Evolutionary conservation across 2,329 filamentous ascomycete genomes (phyloP).

Genomic region (Aspergillus fumigatiaffinis): DNA sequence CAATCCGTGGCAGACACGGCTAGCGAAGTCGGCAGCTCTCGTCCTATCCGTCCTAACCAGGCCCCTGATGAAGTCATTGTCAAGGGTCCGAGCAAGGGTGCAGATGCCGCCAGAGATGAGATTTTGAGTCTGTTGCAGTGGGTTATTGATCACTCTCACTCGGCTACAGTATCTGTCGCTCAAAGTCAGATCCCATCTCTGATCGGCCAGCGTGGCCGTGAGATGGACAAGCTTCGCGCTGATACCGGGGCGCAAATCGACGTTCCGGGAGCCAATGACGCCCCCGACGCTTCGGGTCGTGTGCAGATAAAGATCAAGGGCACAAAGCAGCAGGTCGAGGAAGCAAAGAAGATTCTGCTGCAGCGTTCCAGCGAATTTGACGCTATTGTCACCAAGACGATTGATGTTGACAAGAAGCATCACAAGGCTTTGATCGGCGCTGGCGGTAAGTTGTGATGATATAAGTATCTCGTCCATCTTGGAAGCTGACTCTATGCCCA

Average conservation of each 20-base stretch:
- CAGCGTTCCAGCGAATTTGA: conserved; percentile 86
- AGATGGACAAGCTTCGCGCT: conserved; percentile 84
- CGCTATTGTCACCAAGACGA: conserved; percentile 75
- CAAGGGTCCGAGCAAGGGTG: conserved; percentile 87
- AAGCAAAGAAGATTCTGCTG: conserved; percentile 85
- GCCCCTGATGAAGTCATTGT: conserved; percentile 83
- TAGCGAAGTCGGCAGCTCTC: conserved; percentile 59
- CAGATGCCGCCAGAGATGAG: conserved; percentile 87
- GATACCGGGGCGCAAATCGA: conserved; percentile 85
- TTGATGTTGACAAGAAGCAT: conserved; percentile 92
- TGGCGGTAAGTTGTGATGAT: conserved; percentile 61
- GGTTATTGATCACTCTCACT: conserved; percentile 80
- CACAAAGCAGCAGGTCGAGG: conserved; percentile 83
- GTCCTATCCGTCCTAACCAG: conserved; percentile 66
- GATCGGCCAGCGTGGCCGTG: conserved; percentile 84
- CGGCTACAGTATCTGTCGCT: conserved; percentile 75
- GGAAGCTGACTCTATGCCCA: conserved; percentile 30
- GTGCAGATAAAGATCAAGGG: conserved; percentile 91
- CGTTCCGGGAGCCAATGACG: conserved; percentile 76
- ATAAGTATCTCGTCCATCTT: not conserved
- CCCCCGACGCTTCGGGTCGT: conserved; percentile 58
- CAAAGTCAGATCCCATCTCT: conserved; percentile 90
- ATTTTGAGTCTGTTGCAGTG: conserved; percentile 85
- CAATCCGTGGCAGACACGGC: conserved; percentile 64
- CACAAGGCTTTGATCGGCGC: conserved; percentile 81